Percentiles rank a stretch among this genome's conserved stretches.
Evolutionary conservation across 2,329 filamentous ascomycete genomes (phyloP).

Genomic region (Hypomyces perniciosus): DNA sequence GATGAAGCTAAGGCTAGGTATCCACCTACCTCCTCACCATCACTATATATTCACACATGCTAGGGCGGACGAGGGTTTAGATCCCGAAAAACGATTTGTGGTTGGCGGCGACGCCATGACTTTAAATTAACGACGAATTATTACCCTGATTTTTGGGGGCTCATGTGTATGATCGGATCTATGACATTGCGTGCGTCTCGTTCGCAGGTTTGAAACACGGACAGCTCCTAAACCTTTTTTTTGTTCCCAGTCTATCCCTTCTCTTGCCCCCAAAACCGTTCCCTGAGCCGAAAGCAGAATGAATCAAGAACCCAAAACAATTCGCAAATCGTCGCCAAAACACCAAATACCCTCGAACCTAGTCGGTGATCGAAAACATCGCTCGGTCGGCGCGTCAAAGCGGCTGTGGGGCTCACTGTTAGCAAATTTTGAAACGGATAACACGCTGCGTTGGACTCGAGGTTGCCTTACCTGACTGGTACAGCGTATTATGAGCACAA

Average conservation of each 20-base stretch:
- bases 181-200: slow-evolving; percentile 10
- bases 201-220: slow-evolving; percentile 8
- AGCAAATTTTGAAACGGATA: background rate
- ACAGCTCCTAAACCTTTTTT: slow-evolving; percentile 11
- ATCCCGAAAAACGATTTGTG: slow-evolving; percentile 4
- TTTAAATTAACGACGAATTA: slow-evolving; percentile 8
- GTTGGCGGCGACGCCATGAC: slow-evolving; percentile 3
- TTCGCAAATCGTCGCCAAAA: slow-evolving; percentile 3
- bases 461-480: slow-evolving; percentile 8
- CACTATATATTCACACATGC: background rate
- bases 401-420: background rate
- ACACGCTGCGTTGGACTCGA: background rate
- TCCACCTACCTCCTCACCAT: background rate
- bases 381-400: slow-evolving; percentile 1
- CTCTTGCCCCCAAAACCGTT: slow-evolving; percentile 6
- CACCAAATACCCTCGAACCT: background rate
- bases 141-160: slow-evolving; percentile 9
- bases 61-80: background rate
- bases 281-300: slow-evolving; percentile 3
- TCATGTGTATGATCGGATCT: slow-evolving; percentile 14
- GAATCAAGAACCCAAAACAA: slow-evolving; percentile 5
- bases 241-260: slow-evolving; percentile 9
- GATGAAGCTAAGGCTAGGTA: background rate
- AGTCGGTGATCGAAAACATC: background rate
- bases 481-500: slow-evolving; percentile 3